These are phyloP conservation scores for Auricularia auricula-judae DNA, from an alignment of 768 basidiomycete species.

Conservation along the genomic window DNA sequence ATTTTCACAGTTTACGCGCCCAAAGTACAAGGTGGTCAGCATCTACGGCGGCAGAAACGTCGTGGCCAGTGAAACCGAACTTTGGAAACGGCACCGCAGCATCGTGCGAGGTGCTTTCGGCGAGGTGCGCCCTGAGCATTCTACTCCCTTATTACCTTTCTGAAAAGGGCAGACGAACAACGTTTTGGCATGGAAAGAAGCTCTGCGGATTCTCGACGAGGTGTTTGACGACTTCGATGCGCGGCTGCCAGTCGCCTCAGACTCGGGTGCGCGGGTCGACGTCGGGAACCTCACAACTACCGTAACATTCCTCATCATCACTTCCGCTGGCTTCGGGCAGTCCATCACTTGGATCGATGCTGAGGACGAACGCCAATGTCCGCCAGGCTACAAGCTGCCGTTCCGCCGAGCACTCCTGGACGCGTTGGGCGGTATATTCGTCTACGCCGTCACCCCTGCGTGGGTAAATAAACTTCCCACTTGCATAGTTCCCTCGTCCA, in stretches of 20 bases:
- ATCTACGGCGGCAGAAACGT: neutral
- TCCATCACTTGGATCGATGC: conserved; percentile 22
- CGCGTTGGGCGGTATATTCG: conserved; percentile 18
- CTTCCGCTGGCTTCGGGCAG: conserved; percentile 32
- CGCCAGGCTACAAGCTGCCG: conserved; percentile 22
- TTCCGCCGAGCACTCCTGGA: conserved; percentile 26
- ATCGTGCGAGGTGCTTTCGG: neutral
- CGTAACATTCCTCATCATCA: conserved; percentile 17
- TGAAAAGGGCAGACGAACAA: neutral
- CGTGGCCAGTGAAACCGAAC: neutral
- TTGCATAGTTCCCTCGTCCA: conserved; percentile 25
- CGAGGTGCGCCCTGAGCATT: neutral
- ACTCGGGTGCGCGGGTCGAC: neutral
- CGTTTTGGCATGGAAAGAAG: neutral
- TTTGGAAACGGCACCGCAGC: neutral
- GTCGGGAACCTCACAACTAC: neutral
- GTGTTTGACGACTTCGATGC: neutral
- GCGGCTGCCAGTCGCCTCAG: neutral
- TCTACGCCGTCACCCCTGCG: conserved; percentile 23
- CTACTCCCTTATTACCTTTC: neutral
- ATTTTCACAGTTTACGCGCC: neutral
- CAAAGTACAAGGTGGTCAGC: neutral
- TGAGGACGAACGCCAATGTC: conserved; percentile 6
- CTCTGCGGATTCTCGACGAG: neutral
- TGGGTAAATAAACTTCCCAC: conserved; percentile 17